Conservation (phyloP, 768 basidiomycete species). For the Podaxis sp. region DNA sequence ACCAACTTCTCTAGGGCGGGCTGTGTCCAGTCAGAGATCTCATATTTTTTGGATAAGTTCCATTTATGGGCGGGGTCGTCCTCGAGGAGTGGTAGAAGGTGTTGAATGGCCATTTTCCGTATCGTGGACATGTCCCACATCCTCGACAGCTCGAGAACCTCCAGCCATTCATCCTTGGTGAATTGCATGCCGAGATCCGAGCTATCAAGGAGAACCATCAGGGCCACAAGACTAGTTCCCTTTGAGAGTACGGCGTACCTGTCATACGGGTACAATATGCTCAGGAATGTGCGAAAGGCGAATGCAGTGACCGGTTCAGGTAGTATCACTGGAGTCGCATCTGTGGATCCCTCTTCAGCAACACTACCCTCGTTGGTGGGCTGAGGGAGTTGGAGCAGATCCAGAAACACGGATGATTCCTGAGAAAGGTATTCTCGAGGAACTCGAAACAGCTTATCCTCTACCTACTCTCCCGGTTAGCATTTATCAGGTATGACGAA, state of each 20-base stretch:
- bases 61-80: constrained; percentile 28
- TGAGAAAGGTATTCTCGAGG: constrained; percentile 32
- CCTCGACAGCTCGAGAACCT: constrained; percentile 35
- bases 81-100: constrained; percentile 18
- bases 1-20: constrained; percentile 6
- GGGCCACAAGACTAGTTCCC: not conserved
- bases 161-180: constrained; percentile 31
- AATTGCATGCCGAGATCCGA: not conserved
- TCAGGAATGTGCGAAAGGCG: constrained; percentile 15
- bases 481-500: not conserved
- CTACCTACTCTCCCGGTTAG: constrained; percentile 28
- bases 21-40: constrained; percentile 29
- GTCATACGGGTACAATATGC: constrained; percentile 7
- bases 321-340: not conserved
- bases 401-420: constrained; percentile 31
- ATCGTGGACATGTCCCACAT: constrained; percentile 35
- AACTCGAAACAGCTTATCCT: constrained; percentile 35
- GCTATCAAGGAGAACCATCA: not conserved
- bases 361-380: not conserved
- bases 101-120: constrained; percentile 26
- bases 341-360: not conserved
- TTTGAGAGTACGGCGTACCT: not conserved
- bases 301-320: not conserved
- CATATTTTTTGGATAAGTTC: constrained; percentile 29
- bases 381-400: constrained; percentile 31